Percentiles rank a stretch among this genome's conserved stretches.
phyloP scores from a whole-genome alignment of 108 stramenopile species.

The Cyclotella baltica region DNA sequence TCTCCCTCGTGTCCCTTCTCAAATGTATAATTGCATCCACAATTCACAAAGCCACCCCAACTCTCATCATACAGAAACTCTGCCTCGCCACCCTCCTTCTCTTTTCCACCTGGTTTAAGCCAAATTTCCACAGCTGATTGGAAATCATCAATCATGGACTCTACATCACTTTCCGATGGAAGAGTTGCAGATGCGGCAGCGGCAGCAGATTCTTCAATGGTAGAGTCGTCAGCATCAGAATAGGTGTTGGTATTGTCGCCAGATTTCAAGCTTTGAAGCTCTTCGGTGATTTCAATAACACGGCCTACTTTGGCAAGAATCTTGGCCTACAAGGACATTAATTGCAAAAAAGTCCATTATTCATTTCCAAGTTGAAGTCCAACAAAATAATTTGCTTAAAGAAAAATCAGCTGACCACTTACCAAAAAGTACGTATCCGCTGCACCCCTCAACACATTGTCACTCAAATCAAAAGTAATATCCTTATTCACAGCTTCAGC shows the following conservation, averaged over 20 bases:
- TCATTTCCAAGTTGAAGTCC: neutral
- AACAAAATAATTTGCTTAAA: neutral
- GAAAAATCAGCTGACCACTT: neutral
- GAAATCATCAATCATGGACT: slow-evolving; percentile 65
- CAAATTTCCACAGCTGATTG: slow-evolving; percentile 81
- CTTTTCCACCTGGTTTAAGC: slow-evolving; percentile 72
- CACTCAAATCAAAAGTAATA: slow-evolving; percentile 69
- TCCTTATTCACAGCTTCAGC: slow-evolving; percentile 62
- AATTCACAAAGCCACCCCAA: slow-evolving; percentile 94
- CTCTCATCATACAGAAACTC: slow-evolving; percentile 87
- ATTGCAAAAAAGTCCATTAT: neutral
- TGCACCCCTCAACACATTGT: slow-evolving; percentile 84
- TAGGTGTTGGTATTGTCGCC: slow-evolving; percentile 34
- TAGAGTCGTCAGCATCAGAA: slow-evolving; percentile 39
- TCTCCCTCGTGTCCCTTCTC: slow-evolving; percentile 34
- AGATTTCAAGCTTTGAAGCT: slow-evolving; percentile 56
- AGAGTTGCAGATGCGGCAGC: slow-evolving; percentile 59
- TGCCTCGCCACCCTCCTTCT: slow-evolving; percentile 83
- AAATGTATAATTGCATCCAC: slow-evolving; percentile 88
- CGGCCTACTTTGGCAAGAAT: slow-evolving; percentile 92
- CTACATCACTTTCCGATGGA: slow-evolving; percentile 60
- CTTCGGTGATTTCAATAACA: slow-evolving; percentile 83
- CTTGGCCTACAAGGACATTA: slow-evolving; percentile 76
- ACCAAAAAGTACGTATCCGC: slow-evolving; percentile 96
- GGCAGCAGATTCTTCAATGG: slow-evolving; percentile 37